Conservation (phyloP, 169 alveolate genomes). For the Pseudocohnilembus persalinus region DNA sequence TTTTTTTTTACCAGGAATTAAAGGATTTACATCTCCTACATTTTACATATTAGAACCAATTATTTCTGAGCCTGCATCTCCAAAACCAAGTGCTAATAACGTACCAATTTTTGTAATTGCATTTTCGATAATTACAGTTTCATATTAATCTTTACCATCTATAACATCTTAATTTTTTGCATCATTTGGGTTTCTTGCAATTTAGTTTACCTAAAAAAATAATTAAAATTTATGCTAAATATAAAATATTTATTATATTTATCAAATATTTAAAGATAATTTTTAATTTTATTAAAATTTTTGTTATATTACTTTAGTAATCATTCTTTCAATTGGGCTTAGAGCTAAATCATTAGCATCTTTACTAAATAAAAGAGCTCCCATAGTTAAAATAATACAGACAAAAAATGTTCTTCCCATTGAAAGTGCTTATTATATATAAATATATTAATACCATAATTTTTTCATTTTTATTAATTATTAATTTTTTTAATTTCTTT, state of each 20-base stretch:
- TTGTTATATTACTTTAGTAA: constrained; percentile 60
- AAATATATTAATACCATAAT: too few relatives aligned
- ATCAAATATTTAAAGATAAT: too few relatives aligned
- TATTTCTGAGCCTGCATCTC: constrained; percentile 84
- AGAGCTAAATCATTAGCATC: constrained; percentile 80
- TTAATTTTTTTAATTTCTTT: neutral
- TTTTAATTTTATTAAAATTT: too few relatives aligned
- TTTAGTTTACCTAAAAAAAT: constrained; percentile 40
- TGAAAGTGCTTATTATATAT: constrained; percentile 34
- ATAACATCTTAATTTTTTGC: constrained; percentile 60
- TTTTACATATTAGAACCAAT: constrained; percentile 78
- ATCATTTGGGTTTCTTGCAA: constrained; percentile 69
- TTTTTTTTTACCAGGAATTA: constrained; percentile 84
- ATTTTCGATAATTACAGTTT: constrained; percentile 86
- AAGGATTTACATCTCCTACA: constrained; percentile 75
- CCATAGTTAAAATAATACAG: constrained; percentile 77
- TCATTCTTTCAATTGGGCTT: constrained; percentile 89
- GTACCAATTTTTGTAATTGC: constrained; percentile 90
- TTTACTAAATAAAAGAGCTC: constrained; percentile 71
- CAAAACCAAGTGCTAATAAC: constrained; percentile 83
- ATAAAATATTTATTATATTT: too few relatives aligned
- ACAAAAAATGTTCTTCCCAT: constrained; percentile 70
- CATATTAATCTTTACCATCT: constrained; percentile 45
- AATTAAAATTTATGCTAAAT: too few relatives aligned
- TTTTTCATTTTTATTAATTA: too few relatives aligned